Percentiles rank a stretch among this genome's conserved stretches.
These are phyloP conservation scores for Backusella mclennaniae DNA, from an alignment of 192 early-diverging fungal species.

Conservation along the genomic window DNA sequence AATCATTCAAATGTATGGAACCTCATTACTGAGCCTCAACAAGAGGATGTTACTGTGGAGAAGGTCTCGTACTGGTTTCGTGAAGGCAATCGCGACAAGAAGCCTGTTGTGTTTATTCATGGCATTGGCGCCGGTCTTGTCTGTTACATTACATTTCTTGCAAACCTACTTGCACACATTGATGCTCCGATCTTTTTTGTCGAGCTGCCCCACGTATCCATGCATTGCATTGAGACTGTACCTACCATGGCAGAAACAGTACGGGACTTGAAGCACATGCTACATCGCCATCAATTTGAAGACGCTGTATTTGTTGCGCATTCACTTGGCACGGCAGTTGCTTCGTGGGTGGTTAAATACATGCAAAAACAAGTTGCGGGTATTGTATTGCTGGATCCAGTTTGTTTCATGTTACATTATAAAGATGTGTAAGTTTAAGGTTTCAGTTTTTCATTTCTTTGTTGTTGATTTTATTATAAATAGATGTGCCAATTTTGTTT, in stretches of 20 bases:
- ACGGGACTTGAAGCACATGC: slow-evolving; percentile 53
- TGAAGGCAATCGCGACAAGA: slow-evolving; percentile 20
- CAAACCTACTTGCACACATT: slow-evolving; percentile 32
- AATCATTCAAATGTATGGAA: neutral
- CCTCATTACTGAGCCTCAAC: neutral
- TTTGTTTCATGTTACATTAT: slow-evolving; percentile 65
- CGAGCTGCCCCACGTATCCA: slow-evolving; percentile 64
- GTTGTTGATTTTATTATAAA: neutral
- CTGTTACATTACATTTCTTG: slow-evolving; percentile 53
- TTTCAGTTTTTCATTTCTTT: neutral
- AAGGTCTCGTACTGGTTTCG: slow-evolving; percentile 34
- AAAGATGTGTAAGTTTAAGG: slow-evolving; percentile 41
- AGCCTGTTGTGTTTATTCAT: slow-evolving; percentile 51
- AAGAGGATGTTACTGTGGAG: neutral
- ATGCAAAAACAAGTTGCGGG: slow-evolving; percentile 49
- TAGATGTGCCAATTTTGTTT: slow-evolving; percentile 59
- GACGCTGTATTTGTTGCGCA: slow-evolving; percentile 67
- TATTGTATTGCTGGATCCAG: slow-evolving; percentile 61
- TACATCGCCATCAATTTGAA: slow-evolving; percentile 46
- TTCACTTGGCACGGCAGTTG: slow-evolving; percentile 62
- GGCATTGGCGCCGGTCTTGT: slow-evolving; percentile 66
- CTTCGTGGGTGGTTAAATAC: slow-evolving; percentile 59
- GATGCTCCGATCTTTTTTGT: slow-evolving; percentile 46
- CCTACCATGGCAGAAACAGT: slow-evolving; percentile 57
- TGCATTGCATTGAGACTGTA: slow-evolving; percentile 57